phyloP scores from a whole-genome alignment of 306 rosid species.

The Vigna angularis region DNA sequence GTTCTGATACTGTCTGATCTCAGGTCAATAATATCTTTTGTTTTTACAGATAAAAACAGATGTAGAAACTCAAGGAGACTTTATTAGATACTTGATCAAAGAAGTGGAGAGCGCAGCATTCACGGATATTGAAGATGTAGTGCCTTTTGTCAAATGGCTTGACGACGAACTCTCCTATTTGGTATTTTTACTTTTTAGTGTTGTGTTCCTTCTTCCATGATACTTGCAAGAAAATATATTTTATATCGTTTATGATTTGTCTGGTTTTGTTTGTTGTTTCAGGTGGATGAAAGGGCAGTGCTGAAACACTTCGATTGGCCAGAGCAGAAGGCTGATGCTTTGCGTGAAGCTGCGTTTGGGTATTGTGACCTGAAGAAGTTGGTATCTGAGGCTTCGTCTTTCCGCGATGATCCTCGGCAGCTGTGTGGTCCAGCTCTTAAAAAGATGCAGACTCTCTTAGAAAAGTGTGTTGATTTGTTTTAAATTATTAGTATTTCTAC shows the following conservation, averaged over 20 bases:
- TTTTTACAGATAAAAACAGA: constrained; percentile 85
- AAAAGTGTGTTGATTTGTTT: constrained; percentile 63
- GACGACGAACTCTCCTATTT: constrained; percentile 95
- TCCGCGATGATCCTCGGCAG: constrained; percentile 83
- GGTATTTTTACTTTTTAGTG: constrained; percentile 51
- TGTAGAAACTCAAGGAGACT: constrained; percentile 96
- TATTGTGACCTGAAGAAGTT: constrained; percentile 93
- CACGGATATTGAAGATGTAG: constrained; percentile 81
- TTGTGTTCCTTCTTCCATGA: background rate
- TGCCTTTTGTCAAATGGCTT: constrained; percentile 97
- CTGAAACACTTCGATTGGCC: constrained; percentile 98
- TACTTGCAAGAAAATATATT: background rate
- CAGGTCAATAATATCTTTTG: background rate
- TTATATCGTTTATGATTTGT: background rate
- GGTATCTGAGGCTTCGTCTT: constrained; percentile 78
- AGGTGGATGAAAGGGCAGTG: constrained; percentile 99
- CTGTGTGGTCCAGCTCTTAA: constrained; percentile 84
- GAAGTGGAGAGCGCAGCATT: constrained; percentile 93
- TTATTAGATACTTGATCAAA: constrained; percentile 84
- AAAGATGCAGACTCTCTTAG: constrained; percentile 92
- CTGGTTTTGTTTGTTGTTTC: constrained; percentile 26
- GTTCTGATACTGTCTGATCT: background rate
- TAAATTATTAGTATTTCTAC: background rate
- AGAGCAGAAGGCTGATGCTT: constrained; percentile 92
- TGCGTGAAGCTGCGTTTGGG: constrained; percentile 97